A percentile compares a stretch with the other conserved stretches of the same genome.
phyloP scores from a whole-genome alignment of 1,139 yeast genomes.

The Fermentozyma sake region DNA sequence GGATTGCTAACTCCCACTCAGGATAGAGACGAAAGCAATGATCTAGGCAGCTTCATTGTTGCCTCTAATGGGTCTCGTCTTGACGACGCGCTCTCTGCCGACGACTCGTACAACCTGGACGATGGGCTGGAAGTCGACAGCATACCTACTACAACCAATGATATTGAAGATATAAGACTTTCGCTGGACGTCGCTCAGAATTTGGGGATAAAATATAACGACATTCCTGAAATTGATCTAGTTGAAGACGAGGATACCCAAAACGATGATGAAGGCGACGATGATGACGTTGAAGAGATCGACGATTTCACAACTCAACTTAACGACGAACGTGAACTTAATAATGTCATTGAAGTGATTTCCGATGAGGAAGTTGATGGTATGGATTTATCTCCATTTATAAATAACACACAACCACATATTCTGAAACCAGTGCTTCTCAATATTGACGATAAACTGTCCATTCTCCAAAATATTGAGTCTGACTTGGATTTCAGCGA shows the following conservation, averaged over 20 bases:
- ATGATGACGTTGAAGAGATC: slow-evolving; percentile 24
- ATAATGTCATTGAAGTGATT: slow-evolving; percentile 27
- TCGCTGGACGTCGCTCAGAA: slow-evolving; percentile 30
- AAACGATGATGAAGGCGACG: slow-evolving; percentile 9
- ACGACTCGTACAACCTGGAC: slow-evolving; percentile 15
- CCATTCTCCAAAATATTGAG: slow-evolving; percentile 11
- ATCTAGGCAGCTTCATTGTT: slow-evolving; percentile 35
- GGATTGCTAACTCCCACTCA: slow-evolving; percentile 37
- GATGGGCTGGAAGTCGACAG: slow-evolving; percentile 8
- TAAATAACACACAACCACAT: too few relatives aligned
- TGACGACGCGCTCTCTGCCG: slow-evolving; percentile 9
- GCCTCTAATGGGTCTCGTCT: slow-evolving; percentile 7
- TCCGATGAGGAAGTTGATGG: slow-evolving; percentile 34
- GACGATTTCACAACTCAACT: slow-evolving; percentile 38
- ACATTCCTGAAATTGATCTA: slow-evolving; percentile 9
- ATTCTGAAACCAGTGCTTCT: background rate
- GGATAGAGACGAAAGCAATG: slow-evolving; percentile 26
- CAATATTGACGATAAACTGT: background rate
- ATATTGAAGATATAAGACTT: slow-evolving; percentile 22
- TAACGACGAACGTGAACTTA: slow-evolving; percentile 40
- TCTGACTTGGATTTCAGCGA: slow-evolving; percentile 32
- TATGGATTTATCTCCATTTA: slow-evolving; percentile 3
- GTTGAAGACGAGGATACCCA: slow-evolving; percentile 8
- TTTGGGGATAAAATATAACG: slow-evolving; percentile 22
- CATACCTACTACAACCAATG: slow-evolving; percentile 11